Evolutionary conservation across 257 asterid genomes (phyloP).

Genomic region (Solanum ossicruentum): DNA sequence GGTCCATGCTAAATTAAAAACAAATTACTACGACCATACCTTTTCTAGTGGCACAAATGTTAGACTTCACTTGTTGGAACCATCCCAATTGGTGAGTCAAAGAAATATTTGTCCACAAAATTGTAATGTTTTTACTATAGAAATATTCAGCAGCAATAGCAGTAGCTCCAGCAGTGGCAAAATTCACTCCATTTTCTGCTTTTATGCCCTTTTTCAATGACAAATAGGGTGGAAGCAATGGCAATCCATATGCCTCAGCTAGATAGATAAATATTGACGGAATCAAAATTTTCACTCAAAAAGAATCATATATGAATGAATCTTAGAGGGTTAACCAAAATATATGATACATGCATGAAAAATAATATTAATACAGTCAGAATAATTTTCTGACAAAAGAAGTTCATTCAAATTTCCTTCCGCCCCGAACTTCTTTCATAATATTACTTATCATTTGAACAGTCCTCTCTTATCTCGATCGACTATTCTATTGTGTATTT

Average conservation of each 20-base stretch:
- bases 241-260: constrained; percentile 83
- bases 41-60: constrained; percentile 35
- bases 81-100: constrained; percentile 55
- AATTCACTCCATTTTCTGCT: constrained; percentile 52
- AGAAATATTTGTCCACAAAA: constrained; percentile 60
- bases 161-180: constrained; percentile 85
- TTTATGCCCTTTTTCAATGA: constrained; percentile 21
- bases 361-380: not conserved
- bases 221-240: constrained; percentile 48
- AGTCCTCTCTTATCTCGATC: not conserved
- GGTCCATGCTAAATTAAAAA: not conserved
- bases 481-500: not conserved
- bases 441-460: not conserved
- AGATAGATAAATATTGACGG: not conserved
- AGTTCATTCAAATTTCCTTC: not conserved
- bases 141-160: constrained; percentile 60
- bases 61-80: constrained; percentile 54
- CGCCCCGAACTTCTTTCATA: not conserved
- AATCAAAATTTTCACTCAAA: not conserved
- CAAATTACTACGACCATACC: constrained; percentile 15
- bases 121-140: constrained; percentile 37
- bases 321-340: not conserved
- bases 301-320: not conserved
- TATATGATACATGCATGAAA: not conserved
- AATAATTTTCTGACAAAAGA: not conserved